phyloP scores from a whole-genome alignment of 208 protist genomes.

The Trypanosoma avium region DNA sequence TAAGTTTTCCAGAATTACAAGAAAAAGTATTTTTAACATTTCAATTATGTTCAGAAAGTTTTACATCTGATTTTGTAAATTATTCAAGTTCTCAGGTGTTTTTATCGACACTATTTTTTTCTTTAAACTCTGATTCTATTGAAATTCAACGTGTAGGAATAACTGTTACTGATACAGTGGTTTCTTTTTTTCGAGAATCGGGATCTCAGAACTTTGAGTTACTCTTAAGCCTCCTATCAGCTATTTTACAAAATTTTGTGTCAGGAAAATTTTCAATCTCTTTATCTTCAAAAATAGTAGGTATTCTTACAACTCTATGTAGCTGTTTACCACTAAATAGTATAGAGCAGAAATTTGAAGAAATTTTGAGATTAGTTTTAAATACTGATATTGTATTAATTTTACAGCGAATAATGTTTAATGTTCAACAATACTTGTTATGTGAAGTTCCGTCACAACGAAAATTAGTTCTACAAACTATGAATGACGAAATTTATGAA shows the following conservation, averaged over 20 bases:
- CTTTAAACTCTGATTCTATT: constrained; percentile 43
- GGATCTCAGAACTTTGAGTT: constrained; percentile 11
- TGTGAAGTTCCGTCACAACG: neutral
- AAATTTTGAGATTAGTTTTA: neutral
- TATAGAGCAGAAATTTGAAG: constrained; percentile 12
- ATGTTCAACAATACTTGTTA: constrained; percentile 1
- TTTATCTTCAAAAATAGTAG: constrained; percentile 23
- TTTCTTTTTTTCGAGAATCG: constrained; percentile 33
- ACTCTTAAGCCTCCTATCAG: constrained; percentile 25
- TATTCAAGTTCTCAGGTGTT: constrained; percentile 48
- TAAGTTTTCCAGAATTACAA: constrained; percentile 55
- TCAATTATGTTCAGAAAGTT: constrained; percentile 66
- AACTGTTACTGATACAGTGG: constrained; percentile 44
- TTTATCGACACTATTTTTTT: constrained; percentile 66
- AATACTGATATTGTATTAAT: neutral
- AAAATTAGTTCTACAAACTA: neutral
- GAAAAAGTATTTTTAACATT: constrained; percentile 61
- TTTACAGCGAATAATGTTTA: constrained; percentile 4
- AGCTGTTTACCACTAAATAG: constrained; percentile 14
- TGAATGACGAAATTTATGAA: constrained; percentile 17
- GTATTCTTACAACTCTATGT: constrained; percentile 17
- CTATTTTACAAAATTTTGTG: constrained; percentile 27
- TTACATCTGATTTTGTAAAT: constrained; percentile 52
- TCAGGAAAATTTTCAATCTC: constrained; percentile 26
- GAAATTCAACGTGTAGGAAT: constrained; percentile 68